Percentiles rank a stretch among this genome's conserved stretches.
phyloP scores from a whole-genome alignment of 805 yeast genomes.

The Candida koratica region DNA sequence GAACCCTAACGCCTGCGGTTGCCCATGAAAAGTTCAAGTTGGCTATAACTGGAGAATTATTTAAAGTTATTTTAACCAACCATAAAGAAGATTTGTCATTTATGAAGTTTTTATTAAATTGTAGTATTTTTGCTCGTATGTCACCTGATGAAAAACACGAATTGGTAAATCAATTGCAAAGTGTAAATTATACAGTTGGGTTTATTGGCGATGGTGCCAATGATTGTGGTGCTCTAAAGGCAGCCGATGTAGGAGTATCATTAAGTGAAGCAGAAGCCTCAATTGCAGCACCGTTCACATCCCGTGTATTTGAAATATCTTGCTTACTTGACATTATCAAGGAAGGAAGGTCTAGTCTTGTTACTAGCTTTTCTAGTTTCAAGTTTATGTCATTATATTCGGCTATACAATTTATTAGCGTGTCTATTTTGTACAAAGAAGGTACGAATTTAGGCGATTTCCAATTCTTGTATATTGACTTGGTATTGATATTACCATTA shows the following conservation, averaged over 20 bases:
- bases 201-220: slow-evolving; percentile 99
- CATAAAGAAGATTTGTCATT: slow-evolving; percentile 38
- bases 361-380: slow-evolving; percentile 94
- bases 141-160: slow-evolving; percentile 99
- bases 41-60: slow-evolving; percentile 92
- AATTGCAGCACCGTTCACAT: slow-evolving; percentile 98
- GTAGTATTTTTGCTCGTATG: slow-evolving; percentile 90
- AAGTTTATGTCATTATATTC: slow-evolving; percentile 96
- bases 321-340: slow-evolving; percentile 88
- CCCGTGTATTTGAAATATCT: slow-evolving; percentile 82
- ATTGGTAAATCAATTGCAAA: slow-evolving; percentile 80
- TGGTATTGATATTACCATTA: slow-evolving; percentile 85
- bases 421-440: slow-evolving; percentile 74
- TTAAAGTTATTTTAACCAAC: slow-evolving; percentile 67
- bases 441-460: slow-evolving; percentile 96
- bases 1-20: slow-evolving; percentile 51
- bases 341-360: slow-evolving; percentile 93
- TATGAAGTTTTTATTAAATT: slow-evolving; percentile 60
- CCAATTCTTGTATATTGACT: slow-evolving; percentile 91
- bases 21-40: slow-evolving; percentile 47
- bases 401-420: slow-evolving; percentile 91
- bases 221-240: slow-evolving; percentile 97
- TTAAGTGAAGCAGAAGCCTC: slow-evolving; percentile 97
- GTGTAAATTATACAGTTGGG: slow-evolving; percentile 85
- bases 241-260: slow-evolving; percentile 96